Evolutionary conservation across 306 rosid species (phyloP).

Genomic region (Dicorynia guianensis): DNA sequence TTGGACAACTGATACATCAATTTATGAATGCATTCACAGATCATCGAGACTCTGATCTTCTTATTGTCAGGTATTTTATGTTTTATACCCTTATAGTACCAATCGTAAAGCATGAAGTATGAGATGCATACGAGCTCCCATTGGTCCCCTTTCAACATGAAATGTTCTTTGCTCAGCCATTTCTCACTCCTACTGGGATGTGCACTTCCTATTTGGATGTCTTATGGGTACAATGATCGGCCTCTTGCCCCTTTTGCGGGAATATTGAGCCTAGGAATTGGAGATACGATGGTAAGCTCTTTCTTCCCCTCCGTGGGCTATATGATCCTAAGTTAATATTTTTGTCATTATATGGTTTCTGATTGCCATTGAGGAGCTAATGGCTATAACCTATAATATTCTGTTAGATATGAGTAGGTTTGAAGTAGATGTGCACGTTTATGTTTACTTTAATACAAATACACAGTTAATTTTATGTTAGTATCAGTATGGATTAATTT

Average conservation of each 20-base stretch:
- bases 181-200: conserved; percentile 94
- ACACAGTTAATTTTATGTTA: background rate
- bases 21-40: conserved; percentile 81
- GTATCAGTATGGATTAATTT: background rate
- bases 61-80: conserved; percentile 77
- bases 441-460: background rate
- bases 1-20: conserved; percentile 60
- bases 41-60: conserved; percentile 94
- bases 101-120: conserved; percentile 28
- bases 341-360: background rate
- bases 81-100: conserved; percentile 12
- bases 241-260: conserved; percentile 97
- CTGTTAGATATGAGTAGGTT: background rate
- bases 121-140: conserved; percentile 29
- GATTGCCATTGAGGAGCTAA: background rate
- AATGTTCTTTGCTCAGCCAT: conserved; percentile 62
- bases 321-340: background rate
- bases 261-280: conserved; percentile 91
- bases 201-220: conserved; percentile 95
- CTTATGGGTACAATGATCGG: conserved; percentile 83
- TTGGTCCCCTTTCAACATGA: conserved; percentile 34
- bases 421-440: background rate
- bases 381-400: background rate
- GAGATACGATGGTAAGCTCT: conserved; percentile 86
- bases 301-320: background rate